A percentile compares a stretch with the other conserved stretches of the same genome.
Evolutionary conservation across 1,139 yeast genomes (phyloP).

Genomic region (Zygosaccharomyces sapae): DNA sequence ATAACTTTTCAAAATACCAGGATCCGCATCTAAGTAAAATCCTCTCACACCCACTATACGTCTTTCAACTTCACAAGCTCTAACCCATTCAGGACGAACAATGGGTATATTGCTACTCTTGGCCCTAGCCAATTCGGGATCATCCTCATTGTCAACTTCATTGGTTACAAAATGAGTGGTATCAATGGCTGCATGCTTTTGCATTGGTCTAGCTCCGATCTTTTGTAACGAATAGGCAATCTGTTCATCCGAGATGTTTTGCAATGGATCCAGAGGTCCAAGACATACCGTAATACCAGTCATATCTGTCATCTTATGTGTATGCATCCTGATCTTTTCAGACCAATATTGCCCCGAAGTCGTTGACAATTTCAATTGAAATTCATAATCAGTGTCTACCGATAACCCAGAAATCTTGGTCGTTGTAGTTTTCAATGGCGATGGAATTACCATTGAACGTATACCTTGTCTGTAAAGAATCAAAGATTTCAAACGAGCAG

Average conservation of each 20-base stretch:
- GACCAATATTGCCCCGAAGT: conserved; percentile 83
- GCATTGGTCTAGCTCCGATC: conserved; percentile 85
- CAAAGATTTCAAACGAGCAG: conserved; percentile 73
- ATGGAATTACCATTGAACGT: conserved; percentile 82
- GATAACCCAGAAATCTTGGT: conserved; percentile 90
- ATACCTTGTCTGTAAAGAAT: conserved; percentile 65
- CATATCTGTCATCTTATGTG: conserved; percentile 95
- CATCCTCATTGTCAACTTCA: conserved; percentile 38
- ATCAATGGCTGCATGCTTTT: conserved; percentile 70
- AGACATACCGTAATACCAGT: conserved; percentile 88
- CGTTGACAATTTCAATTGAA: conserved; percentile 77
- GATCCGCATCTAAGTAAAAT: conserved; percentile 55
- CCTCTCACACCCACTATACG: conserved; percentile 91
- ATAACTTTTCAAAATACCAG: conserved; percentile 33
- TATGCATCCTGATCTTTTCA: conserved; percentile 62
- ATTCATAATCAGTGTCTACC: conserved; percentile 75
- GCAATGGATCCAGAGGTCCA: conserved; percentile 68
- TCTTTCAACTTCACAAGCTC: conserved; percentile 87
- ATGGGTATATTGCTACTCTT: conserved; percentile 85
- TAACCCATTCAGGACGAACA: conserved; percentile 94
- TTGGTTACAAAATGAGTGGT: conserved; percentile 95
- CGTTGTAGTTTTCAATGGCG: conserved; percentile 71
- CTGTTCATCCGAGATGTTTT: conserved; percentile 56
- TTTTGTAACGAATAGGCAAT: conserved; percentile 57
- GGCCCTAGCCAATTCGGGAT: conserved; percentile 54